Evolutionary conservation across 176 grass and related monocot species (phyloP).

Genomic region (Triticum turgidum): DNA sequence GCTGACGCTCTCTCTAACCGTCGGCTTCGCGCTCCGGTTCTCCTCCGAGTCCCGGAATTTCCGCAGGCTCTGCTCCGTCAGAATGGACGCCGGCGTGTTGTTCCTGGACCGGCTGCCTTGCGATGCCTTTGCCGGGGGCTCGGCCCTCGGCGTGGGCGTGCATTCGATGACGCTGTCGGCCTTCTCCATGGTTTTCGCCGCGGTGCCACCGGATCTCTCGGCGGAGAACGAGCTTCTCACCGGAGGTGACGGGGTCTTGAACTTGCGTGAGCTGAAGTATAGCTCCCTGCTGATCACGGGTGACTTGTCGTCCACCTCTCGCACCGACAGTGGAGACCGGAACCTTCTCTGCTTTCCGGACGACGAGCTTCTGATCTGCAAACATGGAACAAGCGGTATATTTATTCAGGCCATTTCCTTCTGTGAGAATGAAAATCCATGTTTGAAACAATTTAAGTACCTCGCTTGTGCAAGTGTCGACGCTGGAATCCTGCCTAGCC

Average conservation of each 20-base stretch:
- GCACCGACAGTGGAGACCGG: conserved; percentile 46
- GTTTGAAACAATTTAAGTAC: background rate
- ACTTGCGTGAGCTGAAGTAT: conserved; percentile 41
- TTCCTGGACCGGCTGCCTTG: background rate
- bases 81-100: conserved; percentile 31
- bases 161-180: conserved; percentile 36
- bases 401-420: background rate
- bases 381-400: background rate
- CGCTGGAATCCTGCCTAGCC: conserved; percentile 35
- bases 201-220: conserved; percentile 32
- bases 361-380: conserved; percentile 58
- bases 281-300: conserved; percentile 46
- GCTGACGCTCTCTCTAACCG: conserved; percentile 36
- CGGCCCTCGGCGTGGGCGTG: conserved; percentile 35
- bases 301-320: conserved; percentile 51
- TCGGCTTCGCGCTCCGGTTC: conserved; percentile 37
- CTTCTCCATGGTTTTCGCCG: conserved; percentile 34
- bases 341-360: conserved; percentile 67
- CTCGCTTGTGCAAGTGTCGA: conserved; percentile 45
- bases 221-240: conserved; percentile 57
- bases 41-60: conserved; percentile 58
- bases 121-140: conserved; percentile 32
- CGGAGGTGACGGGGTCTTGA: conserved; percentile 57
- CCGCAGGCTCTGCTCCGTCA: conserved; percentile 49
- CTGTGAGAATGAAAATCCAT: background rate